A percentile compares a stretch with the other conserved stretches of the same genome.
Evolutionary conservation across 495 filamentous ascomycete genomes (phyloP).

Genomic region (Penicillium diatomitis): DNA sequence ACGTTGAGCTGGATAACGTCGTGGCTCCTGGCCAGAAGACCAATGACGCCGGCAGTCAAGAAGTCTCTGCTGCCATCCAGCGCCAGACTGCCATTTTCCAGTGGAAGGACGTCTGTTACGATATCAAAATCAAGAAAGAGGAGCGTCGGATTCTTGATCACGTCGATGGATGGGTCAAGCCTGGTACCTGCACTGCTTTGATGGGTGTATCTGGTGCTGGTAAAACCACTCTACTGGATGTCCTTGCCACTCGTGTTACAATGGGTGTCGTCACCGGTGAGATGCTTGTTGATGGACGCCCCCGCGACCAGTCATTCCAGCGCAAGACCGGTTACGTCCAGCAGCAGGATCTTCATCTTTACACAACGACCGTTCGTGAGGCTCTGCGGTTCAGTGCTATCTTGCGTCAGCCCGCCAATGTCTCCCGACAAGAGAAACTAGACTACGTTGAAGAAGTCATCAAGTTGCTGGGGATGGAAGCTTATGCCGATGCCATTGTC

Average conservation of each 20-base stretch:
- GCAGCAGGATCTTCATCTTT: slow-evolving; percentile 84
- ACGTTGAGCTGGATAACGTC: slow-evolving; percentile 23
- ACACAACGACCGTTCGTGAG: slow-evolving; percentile 73
- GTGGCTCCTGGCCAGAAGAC: slow-evolving; percentile 30
- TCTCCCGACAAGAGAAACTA: slow-evolving; percentile 68
- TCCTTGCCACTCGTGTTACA: slow-evolving; percentile 36
- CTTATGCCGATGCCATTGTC: slow-evolving; percentile 77
- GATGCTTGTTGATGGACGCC: slow-evolving; percentile 43
- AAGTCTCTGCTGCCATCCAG: slow-evolving; percentile 40
- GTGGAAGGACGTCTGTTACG: slow-evolving; percentile 73
- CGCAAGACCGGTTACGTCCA: slow-evolving; percentile 93
- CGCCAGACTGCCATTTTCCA: slow-evolving; percentile 60
- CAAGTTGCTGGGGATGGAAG: slow-evolving; percentile 77
- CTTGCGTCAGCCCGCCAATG: slow-evolving; percentile 67
- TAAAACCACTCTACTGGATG: slow-evolving; percentile 46
- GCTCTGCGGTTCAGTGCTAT: slow-evolving; percentile 76
- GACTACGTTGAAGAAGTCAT: slow-evolving; percentile 89
- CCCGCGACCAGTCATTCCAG: slow-evolving; percentile 67
- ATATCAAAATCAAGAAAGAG: slow-evolving; percentile 53
- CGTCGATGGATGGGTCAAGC: slow-evolving; percentile 58
- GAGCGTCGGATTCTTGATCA: slow-evolving; percentile 51
- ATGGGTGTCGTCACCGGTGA: slow-evolving; percentile 43
- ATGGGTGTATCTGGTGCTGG: slow-evolving; percentile 54
- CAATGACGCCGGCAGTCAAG: slow-evolving; percentile 25
- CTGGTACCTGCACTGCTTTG: slow-evolving; percentile 54